Base-by-base conservation (phyloP, 305 asterid species). In the Fraxinus sp. region DNA sequence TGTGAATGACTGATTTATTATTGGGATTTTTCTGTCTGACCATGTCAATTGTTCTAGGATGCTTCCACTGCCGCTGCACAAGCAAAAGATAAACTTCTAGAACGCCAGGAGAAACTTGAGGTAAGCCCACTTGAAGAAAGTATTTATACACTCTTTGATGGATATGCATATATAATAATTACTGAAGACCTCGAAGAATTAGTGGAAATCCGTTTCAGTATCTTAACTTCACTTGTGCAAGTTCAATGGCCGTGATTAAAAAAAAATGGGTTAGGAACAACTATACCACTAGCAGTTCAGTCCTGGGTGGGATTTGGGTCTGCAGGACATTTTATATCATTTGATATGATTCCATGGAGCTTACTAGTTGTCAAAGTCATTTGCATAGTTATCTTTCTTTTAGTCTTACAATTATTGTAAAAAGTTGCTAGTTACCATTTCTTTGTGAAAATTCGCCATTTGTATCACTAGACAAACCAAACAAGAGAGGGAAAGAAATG, bases 31-130 rank as follows among this genome's bases (percentile, higher is more conserved):
- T 83, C 72, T 57, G 59, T 70, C 89, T 32, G 75, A 89, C 83
- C 75, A 26, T 84, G 26, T 39, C 24, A 22, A 83, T 79, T 80
- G 83, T 85, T 88, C 84, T 90, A 95, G 99, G 98, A 91, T 87
- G 93, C 94, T 24, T 57, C 96, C 39, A 79, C 91, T 86, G 96
- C 93, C 74, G 98, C 98, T 83, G 86, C 93, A 66, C 86, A 95
- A 86, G 98, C 98, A 64, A 95, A 86, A 89, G 91, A 96, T 77
- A 95, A 97, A 87, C 99, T 97, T 64, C 57, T 93, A 68, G 98
- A 95, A 85, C 97, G 97, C 59, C 81, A 81, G 87, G 97, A 94
- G 91, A 96, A 95, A 86, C 98, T 96, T 39, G 97, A 96, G 96
- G 98, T 95, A 87, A 81, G 77, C 71, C 68, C 80, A 32, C 46